A percentile compares a stretch with the other conserved stretches of the same genome.
Conservation (phyloP, 2,329 filamentous ascomycete genomes). For the Botrytis elliptica region DNA sequence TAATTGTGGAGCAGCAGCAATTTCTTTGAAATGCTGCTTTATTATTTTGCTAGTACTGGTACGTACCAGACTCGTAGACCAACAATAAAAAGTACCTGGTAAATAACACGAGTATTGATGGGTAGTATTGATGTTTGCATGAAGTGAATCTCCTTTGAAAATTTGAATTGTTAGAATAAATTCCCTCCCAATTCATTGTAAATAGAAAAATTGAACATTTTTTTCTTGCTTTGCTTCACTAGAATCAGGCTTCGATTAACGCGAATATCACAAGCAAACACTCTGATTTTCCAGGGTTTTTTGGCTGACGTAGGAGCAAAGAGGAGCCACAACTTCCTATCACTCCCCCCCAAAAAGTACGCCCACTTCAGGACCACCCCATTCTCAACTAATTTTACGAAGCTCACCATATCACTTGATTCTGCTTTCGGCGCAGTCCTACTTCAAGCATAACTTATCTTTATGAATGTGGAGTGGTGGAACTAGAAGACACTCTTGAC, state of each 20-base stretch:
- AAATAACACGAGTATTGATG: neutral
- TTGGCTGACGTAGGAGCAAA: slow-evolving; percentile 18
- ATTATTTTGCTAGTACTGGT: neutral
- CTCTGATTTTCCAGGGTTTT: slow-evolving; percentile 16
- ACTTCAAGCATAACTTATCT: neutral
- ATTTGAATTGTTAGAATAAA: neutral
- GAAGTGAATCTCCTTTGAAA: neutral
- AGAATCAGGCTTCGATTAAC: neutral
- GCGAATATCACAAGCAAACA: slow-evolving; percentile 19
- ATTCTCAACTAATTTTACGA: neutral
- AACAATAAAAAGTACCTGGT: neutral
- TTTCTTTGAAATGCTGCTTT: slow-evolving; percentile 7
- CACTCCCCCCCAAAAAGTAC: neutral
- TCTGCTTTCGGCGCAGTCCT: neutral
- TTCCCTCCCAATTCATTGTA: neutral
- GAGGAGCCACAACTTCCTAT: slow-evolving; percentile 16
- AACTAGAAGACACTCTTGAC: neutral
- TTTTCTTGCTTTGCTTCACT: neutral
- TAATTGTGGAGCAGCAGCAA: neutral
- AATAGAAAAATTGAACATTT: neutral
- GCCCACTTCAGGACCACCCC: slow-evolving; percentile 7
- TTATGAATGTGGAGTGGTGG: neutral
- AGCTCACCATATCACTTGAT: neutral
- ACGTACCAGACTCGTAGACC: neutral
- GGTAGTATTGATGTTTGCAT: neutral